These are phyloP conservation scores for Xylariaceae sp. DNA, from an alignment of 2,329 filamentous ascomycete genomes.

Conservation along the genomic window DNA sequence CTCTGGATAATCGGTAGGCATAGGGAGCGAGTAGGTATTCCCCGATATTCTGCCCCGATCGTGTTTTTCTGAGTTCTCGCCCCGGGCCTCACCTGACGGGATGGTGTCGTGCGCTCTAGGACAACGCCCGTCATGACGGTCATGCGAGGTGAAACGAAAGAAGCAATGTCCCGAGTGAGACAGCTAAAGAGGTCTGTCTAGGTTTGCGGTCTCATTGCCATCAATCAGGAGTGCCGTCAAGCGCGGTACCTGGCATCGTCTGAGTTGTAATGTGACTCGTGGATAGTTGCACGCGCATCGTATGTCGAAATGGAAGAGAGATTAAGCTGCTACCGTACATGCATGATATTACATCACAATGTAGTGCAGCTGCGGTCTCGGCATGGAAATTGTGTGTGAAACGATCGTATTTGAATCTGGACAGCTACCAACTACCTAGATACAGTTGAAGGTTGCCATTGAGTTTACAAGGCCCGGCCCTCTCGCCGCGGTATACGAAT, in stretches of 20 bases:
- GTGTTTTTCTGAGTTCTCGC: neutral
- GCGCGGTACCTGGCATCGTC: neutral
- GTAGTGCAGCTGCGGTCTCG: neutral
- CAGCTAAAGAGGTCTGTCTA: slow-evolving; percentile 6
- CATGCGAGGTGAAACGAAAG: slow-evolving; percentile 22
- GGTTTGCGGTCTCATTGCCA: slow-evolving; percentile 20
- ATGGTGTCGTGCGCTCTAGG: too few species aligned
- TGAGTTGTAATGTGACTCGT: slow-evolving; percentile 1
- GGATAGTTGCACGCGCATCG: neutral
- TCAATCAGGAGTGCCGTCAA: slow-evolving; percentile 16
- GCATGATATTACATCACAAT: neutral
- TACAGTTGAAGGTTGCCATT: neutral
- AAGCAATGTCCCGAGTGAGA: slow-evolving; percentile 21
- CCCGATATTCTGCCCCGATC: neutral
- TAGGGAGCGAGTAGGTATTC: slow-evolving; percentile 1
- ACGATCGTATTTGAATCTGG: neutral
- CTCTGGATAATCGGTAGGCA: slow-evolving; percentile 3
- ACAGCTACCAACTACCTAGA: neutral
- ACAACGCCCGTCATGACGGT: too few species aligned
- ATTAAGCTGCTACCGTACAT: neutral
- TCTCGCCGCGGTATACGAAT: neutral
- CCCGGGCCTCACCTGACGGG: neutral
- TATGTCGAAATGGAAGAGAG: neutral
- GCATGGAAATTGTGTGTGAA: slow-evolving; percentile 3
- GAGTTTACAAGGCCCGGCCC: slow-evolving; percentile 1